Evolutionary conservation across 768 basidiomycete genomes (phyloP), one percentile per base, ranked within the genome.

Genomic region (Lactarius deliciosus): DNA sequence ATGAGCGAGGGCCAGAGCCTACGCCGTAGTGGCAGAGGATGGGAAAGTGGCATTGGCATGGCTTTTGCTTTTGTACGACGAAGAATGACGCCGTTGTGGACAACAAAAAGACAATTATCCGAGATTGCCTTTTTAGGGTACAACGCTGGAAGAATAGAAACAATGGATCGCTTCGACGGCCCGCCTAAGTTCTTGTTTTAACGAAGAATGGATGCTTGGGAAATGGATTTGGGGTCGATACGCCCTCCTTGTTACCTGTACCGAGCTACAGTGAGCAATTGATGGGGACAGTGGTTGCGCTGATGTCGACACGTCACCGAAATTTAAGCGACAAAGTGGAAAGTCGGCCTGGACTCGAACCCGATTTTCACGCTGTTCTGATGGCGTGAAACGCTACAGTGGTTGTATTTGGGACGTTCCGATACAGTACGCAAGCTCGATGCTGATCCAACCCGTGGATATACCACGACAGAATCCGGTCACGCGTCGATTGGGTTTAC

Each of bases 101-200:
- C 20, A 38, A 63, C 61, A 67, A 58, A 54, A 63, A 53, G 45
- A 15, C 54, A 15, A 20, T 6, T 38, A 16, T 11, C 25, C 34
- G 36, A 32, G 2, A 43, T 63, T 67, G 54, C 66, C 66, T 59
- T 67, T 64, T 43, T 22, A 20, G 61, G 61, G 22, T 22, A 67
- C 57, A 67, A 67, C 57, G 20, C 50, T 43, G 9, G n/a, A n/a
- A 43, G 41, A 57, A 57, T 11, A 57, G 41, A 41, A n/a, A n/a
- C 18, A 40, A 55, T 20, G 47, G 9, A 20, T 30, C 10, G 47
- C n/a, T 13, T 22, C 47, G 10, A 50, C n/a, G 22, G 47, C 47
- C n/a, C 47, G n/a, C 47, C 11, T 11, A 5, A 13, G 50, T 28
- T 28, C 50, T 53, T 61, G 36, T 53, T 22, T 16, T 4, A n/a